These are phyloP conservation scores for Leccinum uliginosum DNA, from an alignment of 768 basidiomycete genomes.

Conservation along the genomic window DNA sequence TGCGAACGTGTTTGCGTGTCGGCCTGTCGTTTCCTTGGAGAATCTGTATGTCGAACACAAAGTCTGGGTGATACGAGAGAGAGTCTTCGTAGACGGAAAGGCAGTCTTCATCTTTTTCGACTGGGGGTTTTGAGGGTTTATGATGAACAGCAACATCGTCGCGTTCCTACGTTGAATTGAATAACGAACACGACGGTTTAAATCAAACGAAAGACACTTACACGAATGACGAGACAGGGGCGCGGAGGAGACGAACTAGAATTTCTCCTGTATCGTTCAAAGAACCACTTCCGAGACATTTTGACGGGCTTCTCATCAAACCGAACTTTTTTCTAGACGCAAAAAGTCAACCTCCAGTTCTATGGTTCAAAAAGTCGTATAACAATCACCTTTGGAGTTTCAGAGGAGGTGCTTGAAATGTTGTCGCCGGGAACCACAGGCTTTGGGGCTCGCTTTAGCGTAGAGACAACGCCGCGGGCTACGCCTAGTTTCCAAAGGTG, in stretches of 20 bases:
- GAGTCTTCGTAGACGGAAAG: constrained; percentile 29
- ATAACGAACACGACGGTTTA: background rate
- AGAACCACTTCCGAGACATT: constrained; percentile 17
- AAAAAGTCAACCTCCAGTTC: background rate
- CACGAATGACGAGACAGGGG: constrained; percentile 27
- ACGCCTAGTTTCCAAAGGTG: constrained; percentile 18
- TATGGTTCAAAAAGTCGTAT: background rate
- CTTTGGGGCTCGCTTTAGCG: constrained; percentile 9
- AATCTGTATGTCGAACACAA: constrained; percentile 16
- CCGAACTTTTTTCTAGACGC: constrained; percentile 21
- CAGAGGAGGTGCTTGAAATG: constrained; percentile 7
- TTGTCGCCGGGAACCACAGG: constrained; percentile 1
- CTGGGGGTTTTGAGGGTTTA: background rate
- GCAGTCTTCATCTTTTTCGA: constrained; percentile 17
- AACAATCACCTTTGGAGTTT: constrained; percentile 16
- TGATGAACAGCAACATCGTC: background rate
- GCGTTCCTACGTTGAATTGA: constrained; percentile 15
- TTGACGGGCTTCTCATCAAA: constrained; percentile 25
- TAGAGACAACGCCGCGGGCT: constrained; percentile 1
- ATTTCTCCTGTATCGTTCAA: constrained; percentile 13
- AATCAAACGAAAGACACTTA: constrained; percentile 5
- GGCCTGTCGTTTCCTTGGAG: constrained; percentile 15
- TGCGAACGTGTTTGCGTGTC: constrained; percentile 4
- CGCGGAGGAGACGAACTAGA: constrained; percentile 17
- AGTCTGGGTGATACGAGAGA: constrained; percentile 16